Evolutionary conservation across 179 eudicot genomes (phyloP), one percentile per base, ranked within the genome.

Genomic region (Camellia oleifera): DNA sequence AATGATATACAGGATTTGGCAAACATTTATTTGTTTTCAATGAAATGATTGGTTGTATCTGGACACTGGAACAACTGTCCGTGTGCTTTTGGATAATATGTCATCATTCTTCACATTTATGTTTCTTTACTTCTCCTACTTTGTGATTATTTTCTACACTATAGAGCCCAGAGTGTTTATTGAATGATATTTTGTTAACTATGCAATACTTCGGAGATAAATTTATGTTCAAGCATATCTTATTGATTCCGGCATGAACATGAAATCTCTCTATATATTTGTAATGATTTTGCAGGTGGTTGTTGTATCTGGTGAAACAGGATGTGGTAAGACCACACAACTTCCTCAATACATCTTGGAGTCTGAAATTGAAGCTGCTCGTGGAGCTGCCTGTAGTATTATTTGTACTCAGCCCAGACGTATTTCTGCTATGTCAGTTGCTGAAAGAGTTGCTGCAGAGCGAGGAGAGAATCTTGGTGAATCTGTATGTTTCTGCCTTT

Each of bases 361-460:
- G 86, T 88, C 97, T 79, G 97, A 91, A 87, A 91, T 87, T 78
- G 98, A 91, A 81, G 93, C 92, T 58, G 91, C 89, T 67, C 87
- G 92, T 77, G 98, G 98, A 80, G 97, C 98, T 82, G 71, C 81
- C 78, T 92, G 98, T 84, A 94, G 80, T 85, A 87, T 94, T 66
- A 89, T 94, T 46, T 94, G 98, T 80, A 94, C 98, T 80, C 98
- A 94, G 81, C 98, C 98, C 0, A 87, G 97, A 83, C 91, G 97
- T 83, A 94, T 94, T 83, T 94, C 98, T 83, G 98, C 98, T 65
- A 91, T 94, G 92, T 71, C 98, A 71, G 98, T 94, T 82, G 82
- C 98, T 82, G 98, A 94, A 83, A 88, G 98, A 84, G 98, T 94
- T 84, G 97, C 98, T 83, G 93, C 93, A n/a, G 98, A 94, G 80